Conservation (phyloP, 495 filamentous ascomycete genomes). For the Sordaria brevicollis region DNA sequence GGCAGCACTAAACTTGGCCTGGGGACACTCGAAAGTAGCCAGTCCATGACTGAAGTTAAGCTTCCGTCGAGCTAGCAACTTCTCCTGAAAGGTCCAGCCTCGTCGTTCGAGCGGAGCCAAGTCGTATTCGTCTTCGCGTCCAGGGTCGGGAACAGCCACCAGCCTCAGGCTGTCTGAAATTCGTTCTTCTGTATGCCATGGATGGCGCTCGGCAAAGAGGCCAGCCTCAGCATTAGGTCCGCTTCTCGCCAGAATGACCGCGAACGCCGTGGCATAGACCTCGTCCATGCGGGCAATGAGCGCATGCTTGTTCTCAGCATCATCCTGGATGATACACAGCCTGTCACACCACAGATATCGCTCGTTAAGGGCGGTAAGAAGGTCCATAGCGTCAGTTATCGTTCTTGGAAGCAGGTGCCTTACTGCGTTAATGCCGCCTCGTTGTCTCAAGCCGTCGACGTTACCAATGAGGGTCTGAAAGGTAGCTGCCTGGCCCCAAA, state of each 20-base stretch:
- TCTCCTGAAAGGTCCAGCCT: background rate
- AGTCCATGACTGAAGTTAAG: background rate
- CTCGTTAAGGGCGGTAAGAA: background rate
- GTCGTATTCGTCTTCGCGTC: background rate
- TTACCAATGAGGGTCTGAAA: background rate
- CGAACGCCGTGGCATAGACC: background rate
- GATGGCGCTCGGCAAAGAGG: background rate
- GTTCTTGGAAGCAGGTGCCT: background rate
- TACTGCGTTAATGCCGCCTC: background rate
- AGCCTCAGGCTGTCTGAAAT: background rate
- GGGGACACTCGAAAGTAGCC: background rate
- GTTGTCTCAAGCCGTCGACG: background rate
- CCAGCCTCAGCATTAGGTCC: background rate
- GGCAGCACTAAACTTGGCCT: background rate
- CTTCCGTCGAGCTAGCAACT: background rate
- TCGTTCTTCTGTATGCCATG: background rate
- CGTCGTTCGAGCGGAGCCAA: background rate
- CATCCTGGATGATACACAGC: background rate
- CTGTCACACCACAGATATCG: background rate
- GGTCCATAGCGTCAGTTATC: background rate
- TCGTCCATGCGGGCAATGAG: background rate
- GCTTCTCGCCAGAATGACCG: background rate
- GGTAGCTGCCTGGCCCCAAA: background rate
- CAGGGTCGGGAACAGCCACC: background rate
- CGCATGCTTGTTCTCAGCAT: background rate